Evolutionary conservation across 78 protist genomes (phyloP).

Genomic region (Paratrimastix pyriformis): DNA sequence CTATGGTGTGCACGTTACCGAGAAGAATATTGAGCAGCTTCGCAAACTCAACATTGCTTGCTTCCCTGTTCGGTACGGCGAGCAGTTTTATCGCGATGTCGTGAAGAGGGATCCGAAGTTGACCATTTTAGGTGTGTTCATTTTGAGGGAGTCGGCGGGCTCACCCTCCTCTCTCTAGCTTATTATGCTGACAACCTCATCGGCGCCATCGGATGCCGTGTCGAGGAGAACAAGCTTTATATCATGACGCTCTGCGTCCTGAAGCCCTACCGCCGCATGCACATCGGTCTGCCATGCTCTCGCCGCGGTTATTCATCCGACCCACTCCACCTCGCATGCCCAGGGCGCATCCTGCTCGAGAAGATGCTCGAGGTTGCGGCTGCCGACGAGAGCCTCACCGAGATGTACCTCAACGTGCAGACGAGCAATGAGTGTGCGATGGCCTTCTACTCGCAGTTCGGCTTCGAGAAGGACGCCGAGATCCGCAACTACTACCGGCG

Average conservation of each 20-base stretch:
- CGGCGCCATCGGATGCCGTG: neutral
- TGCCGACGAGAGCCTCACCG: neutral
- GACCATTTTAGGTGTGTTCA: neutral
- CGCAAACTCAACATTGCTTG: neutral
- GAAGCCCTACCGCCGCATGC: neutral
- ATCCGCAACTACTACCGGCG: conserved; percentile 10
- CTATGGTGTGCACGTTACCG: too few species aligned
- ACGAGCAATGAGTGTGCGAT: neutral
- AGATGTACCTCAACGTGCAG: conserved; percentile 12
- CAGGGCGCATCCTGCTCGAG: neutral
- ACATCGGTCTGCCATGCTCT: neutral
- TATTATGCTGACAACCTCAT: neutral
- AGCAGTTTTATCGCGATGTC: neutral
- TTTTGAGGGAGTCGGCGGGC: too few species aligned
- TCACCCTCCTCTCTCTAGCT: neutral
- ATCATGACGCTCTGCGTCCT: conserved; percentile 14
- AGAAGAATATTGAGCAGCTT: conserved; percentile 2
- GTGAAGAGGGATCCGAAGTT: neutral
- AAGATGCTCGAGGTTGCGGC: neutral
- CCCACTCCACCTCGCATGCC: neutral
- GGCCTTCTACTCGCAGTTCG: neutral
- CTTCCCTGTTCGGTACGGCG: neutral
- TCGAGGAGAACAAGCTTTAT: neutral
- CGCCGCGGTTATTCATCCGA: too few species aligned
- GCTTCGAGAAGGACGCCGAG: neutral